Evolutionary conservation across 352 stramenopile genomes (phyloP).

Genomic region (Pythium chondricola): DNA sequence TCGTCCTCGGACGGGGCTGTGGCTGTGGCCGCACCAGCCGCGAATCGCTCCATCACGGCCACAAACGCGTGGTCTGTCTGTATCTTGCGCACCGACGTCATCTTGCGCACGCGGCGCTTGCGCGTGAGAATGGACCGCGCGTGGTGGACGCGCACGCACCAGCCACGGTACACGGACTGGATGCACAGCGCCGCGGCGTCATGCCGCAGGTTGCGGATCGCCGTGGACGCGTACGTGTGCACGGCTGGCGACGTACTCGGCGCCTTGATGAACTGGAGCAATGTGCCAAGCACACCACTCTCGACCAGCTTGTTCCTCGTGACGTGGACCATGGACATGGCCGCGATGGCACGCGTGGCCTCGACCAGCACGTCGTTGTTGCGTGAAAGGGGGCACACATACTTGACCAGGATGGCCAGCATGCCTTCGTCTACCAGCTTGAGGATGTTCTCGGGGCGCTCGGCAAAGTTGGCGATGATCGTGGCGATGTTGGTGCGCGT

Average conservation of each 20-base stretch:
- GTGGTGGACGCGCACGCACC: slow-evolving; percentile 39
- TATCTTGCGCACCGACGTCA: slow-evolving; percentile 27
- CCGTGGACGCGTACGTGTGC: slow-evolving; percentile 29
- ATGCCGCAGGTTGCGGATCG: slow-evolving; percentile 60
- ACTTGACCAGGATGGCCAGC: slow-evolving; percentile 59
- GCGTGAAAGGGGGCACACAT: slow-evolving; percentile 46
- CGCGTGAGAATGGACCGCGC: slow-evolving; percentile 21
- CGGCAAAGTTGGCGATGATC: slow-evolving; percentile 74
- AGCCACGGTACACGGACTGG: slow-evolving; percentile 62
- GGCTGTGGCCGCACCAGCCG: not conserved
- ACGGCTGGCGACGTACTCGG: slow-evolving; percentile 33
- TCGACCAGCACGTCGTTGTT: slow-evolving; percentile 51
- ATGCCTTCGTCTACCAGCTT: slow-evolving; percentile 69
- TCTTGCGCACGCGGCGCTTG: slow-evolving; percentile 20
- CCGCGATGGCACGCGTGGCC: slow-evolving; percentile 47
- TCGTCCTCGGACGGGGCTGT: too few relatives aligned
- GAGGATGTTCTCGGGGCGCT: slow-evolving; percentile 59
- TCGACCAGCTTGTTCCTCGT: slow-evolving; percentile 51
- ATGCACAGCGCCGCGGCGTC: slow-evolving; percentile 68
- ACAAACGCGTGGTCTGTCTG: slow-evolving; percentile 17
- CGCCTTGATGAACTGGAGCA: slow-evolving; percentile 50
- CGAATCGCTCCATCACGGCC: slow-evolving; percentile 25
- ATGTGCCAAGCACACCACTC: slow-evolving; percentile 44
- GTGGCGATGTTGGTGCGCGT: slow-evolving; percentile 57
- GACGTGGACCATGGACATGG: slow-evolving; percentile 58